These are phyloP conservation scores for Cymbopogon flexuosus DNA, from an alignment of 202 grass and related monocot species.

Conservation along the genomic window DNA sequence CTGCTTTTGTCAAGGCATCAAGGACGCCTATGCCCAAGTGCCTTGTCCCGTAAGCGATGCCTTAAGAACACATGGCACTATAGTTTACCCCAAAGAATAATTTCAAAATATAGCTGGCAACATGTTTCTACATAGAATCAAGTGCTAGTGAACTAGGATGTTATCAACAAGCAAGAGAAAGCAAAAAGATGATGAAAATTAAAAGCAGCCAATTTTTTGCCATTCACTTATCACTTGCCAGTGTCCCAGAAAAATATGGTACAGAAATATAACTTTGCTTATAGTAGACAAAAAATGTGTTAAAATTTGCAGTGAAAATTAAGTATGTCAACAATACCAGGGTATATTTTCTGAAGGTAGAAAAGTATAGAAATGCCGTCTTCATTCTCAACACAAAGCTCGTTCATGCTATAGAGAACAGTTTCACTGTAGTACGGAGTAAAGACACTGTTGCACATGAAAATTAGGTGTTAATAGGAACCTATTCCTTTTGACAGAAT, in stretches of 20 bases:
- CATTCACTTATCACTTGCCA: neutral
- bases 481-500: neutral
- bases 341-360: constrained; percentile 98
- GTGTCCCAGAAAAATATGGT: neutral
- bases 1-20: neutral
- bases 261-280: neutral
- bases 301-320: neutral
- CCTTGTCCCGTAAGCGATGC: neutral
- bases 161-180: neutral
- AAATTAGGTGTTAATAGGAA: constrained; percentile 34
- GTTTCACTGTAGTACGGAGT: constrained; percentile 98
- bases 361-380: constrained; percentile 95
- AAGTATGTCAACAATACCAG: constrained; percentile 51
- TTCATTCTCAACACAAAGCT: constrained; percentile 76
- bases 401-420: constrained; percentile 78
- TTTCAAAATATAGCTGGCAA: neutral
- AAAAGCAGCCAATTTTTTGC: neutral
- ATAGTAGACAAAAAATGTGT: neutral
- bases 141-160: neutral
- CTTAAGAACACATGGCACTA: neutral
- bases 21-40: neutral
- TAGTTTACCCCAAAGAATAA: neutral
- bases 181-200: neutral
- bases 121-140: neutral
- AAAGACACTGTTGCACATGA: constrained; percentile 80